phyloP scores from a whole-genome alignment of 352 stramenopile genomes.

The Phytophthora cajani region DNA sequence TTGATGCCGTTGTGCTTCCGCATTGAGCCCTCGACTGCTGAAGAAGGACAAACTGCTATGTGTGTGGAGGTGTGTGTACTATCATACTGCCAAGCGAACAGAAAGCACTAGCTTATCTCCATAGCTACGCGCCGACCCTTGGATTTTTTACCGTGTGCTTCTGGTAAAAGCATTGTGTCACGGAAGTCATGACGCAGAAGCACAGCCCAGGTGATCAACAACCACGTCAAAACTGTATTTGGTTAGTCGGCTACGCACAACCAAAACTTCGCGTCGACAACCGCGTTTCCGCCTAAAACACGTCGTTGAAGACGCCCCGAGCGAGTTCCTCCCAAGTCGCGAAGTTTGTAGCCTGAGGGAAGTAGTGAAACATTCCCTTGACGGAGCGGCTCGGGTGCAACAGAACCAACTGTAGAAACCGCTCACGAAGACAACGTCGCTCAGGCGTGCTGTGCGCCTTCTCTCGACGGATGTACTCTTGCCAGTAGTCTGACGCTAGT shows the following conservation, averaged over 20 bases:
- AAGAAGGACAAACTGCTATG: conserved; percentile 13
- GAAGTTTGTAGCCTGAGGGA: conserved; percentile 46
- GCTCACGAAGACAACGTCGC: conserved; percentile 54
- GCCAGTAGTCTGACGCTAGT: conserved; percentile 74
- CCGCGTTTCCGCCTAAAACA: conserved; percentile 43
- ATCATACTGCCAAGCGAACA: not conserved
- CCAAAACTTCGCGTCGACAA: not conserved
- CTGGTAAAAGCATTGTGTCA: not conserved
- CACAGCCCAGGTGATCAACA: not conserved
- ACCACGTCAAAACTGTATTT: conserved; percentile 21
- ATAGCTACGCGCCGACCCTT: conserved; percentile 10
- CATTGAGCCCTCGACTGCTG: conserved; percentile 29
- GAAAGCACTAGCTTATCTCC: conserved; percentile 9
- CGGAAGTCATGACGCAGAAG: not conserved
- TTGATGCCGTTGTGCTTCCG: conserved; percentile 28
- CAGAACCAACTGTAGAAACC: conserved; percentile 77
- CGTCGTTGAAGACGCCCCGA: conserved; percentile 61
- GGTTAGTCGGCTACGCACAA: conserved; percentile 8
- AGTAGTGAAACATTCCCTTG: conserved; percentile 76
- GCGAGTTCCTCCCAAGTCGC: conserved; percentile 73
- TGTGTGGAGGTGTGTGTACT: not conserved
- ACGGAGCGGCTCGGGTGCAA: conserved; percentile 81
- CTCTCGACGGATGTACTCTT: conserved; percentile 66
- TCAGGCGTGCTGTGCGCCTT: conserved; percentile 19
- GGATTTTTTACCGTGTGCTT: not conserved